Evolutionary conservation across 345 rosid genomes (phyloP), one percentile per base, ranked within the genome.

Genomic region (Linum trigynum): DNA sequence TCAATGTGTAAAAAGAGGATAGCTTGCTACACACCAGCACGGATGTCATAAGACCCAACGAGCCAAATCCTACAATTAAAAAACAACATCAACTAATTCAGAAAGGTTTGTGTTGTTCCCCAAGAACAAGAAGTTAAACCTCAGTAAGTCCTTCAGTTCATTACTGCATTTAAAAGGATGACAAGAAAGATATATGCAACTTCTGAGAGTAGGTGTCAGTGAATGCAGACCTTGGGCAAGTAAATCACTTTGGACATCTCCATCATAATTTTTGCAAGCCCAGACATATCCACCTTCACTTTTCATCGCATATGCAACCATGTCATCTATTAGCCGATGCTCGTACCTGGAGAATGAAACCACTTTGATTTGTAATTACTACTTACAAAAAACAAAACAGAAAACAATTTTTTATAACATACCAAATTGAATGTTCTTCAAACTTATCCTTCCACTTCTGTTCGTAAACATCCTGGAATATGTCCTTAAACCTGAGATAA

Each of bases 241-340:
- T 69, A 94, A 85, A 84, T 94, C 97, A 71, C 99, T 94, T 74
- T 86, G 96, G 57, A 94, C 99, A 85, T 94, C 97, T 73, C 97
- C 99, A 40, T 94, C 99, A 23, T 94, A 94, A 73, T 94, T 94
- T 82, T 94, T 94, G 84, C 99, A 94, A 16, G 99, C 96, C 97
- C 99, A 94, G 8, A 88, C 95, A 85, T 90, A 94, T 71, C 99
- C 97, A 35, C 99, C 99, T 64, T 86, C 97, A 62, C 99, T 94
- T 81, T 94, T 94, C 62, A 94, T 1, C 15, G 87, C 95, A 75
- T 94, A 94, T 66, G 99, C 99, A 56, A 94, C 97, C 99, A 94
- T 94, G 74, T 94, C 97, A 81, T 94, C 99, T 57, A 94, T 94
- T 64, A 94, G 72, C n/a, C 97, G 96, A 67, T 94, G 99, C 80